phyloP scores from a whole-genome alignment of 2,329 filamentous ascomycete species.

The Diaporthe helianthi region DNA sequence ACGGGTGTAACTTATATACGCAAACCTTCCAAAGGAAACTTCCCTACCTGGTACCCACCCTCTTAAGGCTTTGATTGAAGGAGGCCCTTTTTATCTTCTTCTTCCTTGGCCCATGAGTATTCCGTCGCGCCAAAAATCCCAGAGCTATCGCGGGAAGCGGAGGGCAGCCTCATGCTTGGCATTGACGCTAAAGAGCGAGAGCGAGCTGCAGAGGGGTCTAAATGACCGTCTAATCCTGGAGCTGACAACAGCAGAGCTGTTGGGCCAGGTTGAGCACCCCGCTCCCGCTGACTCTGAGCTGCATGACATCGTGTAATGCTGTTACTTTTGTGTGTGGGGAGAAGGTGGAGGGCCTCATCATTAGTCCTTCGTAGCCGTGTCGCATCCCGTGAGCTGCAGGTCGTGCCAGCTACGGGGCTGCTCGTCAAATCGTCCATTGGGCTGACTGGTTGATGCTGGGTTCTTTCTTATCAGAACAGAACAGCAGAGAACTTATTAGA shows the following conservation, averaged over 20 bases:
- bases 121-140: slow-evolving; percentile 6
- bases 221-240: background rate
- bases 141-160: slow-evolving; percentile 9
- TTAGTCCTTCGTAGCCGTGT: no score
- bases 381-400: background rate
- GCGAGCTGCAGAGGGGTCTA: slow-evolving; percentile 1
- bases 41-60: slow-evolving; percentile 23
- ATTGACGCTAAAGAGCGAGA: slow-evolving; percentile 21
- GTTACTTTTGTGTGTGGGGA: no score
- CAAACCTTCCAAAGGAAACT: slow-evolving; percentile 4
- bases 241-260: background rate
- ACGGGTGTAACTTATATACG: slow-evolving; percentile 15
- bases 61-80: background rate
- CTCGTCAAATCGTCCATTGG: background rate
- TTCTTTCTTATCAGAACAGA: no score
- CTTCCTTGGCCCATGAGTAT: no score
- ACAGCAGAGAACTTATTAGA: no score
- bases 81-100: background rate
- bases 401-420: background rate
- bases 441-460: background rate
- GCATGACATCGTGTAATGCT: background rate
- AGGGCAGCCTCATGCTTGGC: slow-evolving; percentile 4
- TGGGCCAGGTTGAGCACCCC: slow-evolving; percentile 1
- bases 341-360: no score
- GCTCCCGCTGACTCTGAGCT: slow-evolving; percentile 11